Evolutionary conservation across 108 stramenopile species (phyloP).

Genomic region (Fragilaria crotonensis): DNA sequence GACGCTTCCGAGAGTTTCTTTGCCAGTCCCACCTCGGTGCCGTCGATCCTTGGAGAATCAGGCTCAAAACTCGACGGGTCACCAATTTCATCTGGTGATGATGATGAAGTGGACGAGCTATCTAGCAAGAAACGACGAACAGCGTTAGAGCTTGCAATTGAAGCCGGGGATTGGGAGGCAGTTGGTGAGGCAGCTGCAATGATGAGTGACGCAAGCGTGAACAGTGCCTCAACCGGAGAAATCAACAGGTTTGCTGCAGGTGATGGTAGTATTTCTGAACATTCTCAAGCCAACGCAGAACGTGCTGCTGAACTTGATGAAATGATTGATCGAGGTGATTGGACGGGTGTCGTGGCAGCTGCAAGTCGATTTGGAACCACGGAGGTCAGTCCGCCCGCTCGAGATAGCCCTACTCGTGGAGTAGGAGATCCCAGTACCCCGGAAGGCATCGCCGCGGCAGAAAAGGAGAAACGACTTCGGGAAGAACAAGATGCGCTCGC

Average conservation of each 20-base stretch:
- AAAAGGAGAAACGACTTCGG: constrained; percentile 24
- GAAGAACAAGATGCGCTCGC: constrained; percentile 80
- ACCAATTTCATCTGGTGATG: not conserved
- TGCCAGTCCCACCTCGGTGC: not conserved
- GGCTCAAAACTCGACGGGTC: not conserved
- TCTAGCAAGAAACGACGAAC: constrained; percentile 3
- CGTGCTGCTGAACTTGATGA: constrained; percentile 58
- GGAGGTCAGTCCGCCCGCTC: not conserved
- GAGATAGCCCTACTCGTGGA: not conserved
- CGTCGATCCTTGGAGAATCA: not conserved
- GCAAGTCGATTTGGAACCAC: constrained; percentile 28
- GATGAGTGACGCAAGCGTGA: constrained; percentile 33
- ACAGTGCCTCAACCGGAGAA: constrained; percentile 22
- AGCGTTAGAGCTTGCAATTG: constrained; percentile 59
- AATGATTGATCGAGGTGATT: constrained; percentile 76
- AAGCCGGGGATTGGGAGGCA: constrained; percentile 84
- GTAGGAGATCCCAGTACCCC: not conserved
- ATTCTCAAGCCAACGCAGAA: constrained; percentile 10
- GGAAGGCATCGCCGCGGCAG: not conserved
- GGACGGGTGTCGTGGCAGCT: constrained; percentile 72
- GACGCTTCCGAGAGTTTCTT: not conserved
- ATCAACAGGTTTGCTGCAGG: constrained; percentile 8
- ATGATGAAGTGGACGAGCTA: not conserved
- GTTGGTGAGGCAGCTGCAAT: constrained; percentile 71
- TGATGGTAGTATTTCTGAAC: constrained; percentile 2